phyloP scores from a whole-genome alignment of 768 basidiomycete species.

The Pisolithus tinctorius region DNA sequence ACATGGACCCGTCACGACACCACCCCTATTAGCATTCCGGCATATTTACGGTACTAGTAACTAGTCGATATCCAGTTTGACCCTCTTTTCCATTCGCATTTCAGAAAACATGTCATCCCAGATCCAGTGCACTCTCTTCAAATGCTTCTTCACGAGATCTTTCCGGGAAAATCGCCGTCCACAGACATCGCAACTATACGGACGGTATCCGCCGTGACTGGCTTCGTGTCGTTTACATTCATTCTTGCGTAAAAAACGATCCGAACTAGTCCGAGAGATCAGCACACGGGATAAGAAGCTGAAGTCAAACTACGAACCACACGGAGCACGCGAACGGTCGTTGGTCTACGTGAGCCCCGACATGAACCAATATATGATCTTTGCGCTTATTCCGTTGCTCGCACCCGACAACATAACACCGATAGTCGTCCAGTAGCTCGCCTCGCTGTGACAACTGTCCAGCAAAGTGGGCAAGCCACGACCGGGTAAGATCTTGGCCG shows the following conservation, averaged over 20 bases:
- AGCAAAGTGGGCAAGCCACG: slow-evolving; percentile 61
- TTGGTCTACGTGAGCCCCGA: slow-evolving; percentile 67
- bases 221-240: slow-evolving; percentile 73
- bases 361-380: slow-evolving; percentile 70
- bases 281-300: slow-evolving; percentile 4
- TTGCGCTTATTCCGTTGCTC: slow-evolving; percentile 62
- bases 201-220: slow-evolving; percentile 52
- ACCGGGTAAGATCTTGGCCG: slow-evolving; percentile 53
- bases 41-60: background rate
- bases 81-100: slow-evolving; percentile 9
- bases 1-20: background rate
- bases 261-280: slow-evolving; percentile 34
- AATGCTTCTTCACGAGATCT: slow-evolving; percentile 62
- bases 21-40: no score
- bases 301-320: slow-evolving; percentile 41
- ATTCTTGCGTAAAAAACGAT: slow-evolving; percentile 66
- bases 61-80: background rate
- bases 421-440: slow-evolving; percentile 50
- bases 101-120: slow-evolving; percentile 27
- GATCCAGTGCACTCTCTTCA: slow-evolving; percentile 48
- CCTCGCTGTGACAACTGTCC: slow-evolving; percentile 57
- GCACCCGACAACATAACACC: slow-evolving; percentile 65
- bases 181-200: slow-evolving; percentile 54
- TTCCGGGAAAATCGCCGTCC: slow-evolving; percentile 56
- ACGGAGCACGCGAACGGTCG: slow-evolving; percentile 56